Base-by-base conservation (phyloP, 2,329 filamentous ascomycete species). In the Diaporthe batatas region DNA sequence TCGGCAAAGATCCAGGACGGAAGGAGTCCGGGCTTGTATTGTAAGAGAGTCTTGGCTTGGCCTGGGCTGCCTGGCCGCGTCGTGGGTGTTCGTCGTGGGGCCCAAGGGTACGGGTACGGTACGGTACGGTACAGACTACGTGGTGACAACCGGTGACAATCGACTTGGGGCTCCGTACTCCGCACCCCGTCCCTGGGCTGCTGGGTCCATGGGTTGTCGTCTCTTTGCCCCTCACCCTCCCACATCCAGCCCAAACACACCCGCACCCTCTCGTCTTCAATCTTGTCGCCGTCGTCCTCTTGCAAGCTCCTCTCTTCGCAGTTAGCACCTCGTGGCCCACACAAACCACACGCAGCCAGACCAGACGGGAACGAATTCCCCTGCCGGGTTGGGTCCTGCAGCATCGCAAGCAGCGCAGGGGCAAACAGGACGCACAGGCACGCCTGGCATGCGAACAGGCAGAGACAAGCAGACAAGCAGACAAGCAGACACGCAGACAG, bases 301-400 rank as follows among this genome's bases (percentile, higher is more conserved):
- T 36, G 36, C 58, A 44, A 10, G 6, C 58, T 47, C 47, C 58
- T 64, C 58, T 64, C 25, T 64, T 51, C 62, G 14, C 18, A 42
- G 39, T 65, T 65, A 49, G 59, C 59, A 23, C 44, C 59, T 65
- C 59, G 25, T 25, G 44, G 42, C 59, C 59, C 59, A 65, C 59
- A 29, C 59, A 23, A 23, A 65, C 62, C 44, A 44, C 44, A 65
- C 62, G 32, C 44, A 49, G 16, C 44, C 44, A 51, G 51, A 64
- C 59, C 25, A 34, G n/a, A 49, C 39, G 58, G 25, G 34, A 47
- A 47, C 59, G 18, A 47, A 34, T 49, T 21, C 59, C 59, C 51
- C 59, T 23, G 59, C 59, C 42, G 25, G 42, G 14, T 49, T 36
- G 12, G 12, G 34, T 36, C 34, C 34, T 36, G 34, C 34, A 36